Conservation (phyloP, 78 protist species). For the Paulinella micropora region DNA sequence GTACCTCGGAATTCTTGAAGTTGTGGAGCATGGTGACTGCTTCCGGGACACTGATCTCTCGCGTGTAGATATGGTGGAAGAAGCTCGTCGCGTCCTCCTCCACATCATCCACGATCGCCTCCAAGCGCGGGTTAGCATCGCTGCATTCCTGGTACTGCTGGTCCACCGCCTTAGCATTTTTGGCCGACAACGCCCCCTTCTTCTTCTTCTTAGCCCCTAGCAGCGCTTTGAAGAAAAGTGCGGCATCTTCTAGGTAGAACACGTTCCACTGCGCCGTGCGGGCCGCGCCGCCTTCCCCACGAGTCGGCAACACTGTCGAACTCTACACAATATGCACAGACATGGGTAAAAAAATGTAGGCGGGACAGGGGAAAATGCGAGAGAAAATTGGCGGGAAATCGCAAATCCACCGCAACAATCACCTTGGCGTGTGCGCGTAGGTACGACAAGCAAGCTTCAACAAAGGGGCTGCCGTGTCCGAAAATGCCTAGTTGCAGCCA, state of each 20-base stretch:
- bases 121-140: too few relatives aligned
- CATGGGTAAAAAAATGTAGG: too few relatives aligned
- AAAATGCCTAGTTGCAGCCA: conserved; percentile 47
- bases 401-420: too few relatives aligned
- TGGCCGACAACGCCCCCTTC: too few relatives aligned
- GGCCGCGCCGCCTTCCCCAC: not conserved
- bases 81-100: conserved; percentile 61
- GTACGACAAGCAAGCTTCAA: not conserved
- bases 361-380: too few relatives aligned
- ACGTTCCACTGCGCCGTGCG: not conserved
- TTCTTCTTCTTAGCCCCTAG: too few relatives aligned
- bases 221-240: not conserved
- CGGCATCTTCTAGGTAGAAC: not conserved
- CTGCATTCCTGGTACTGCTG: too few relatives aligned
- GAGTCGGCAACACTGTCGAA: not conserved
- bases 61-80: conserved; percentile 54
- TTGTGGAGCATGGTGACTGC: conserved; percentile 20
- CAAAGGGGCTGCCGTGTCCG: not conserved
- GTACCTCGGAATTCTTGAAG: conserved; percentile 36
- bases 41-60: conserved; percentile 22
- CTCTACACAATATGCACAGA: too few relatives aligned
- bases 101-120: too few relatives aligned
- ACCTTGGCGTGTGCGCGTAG: not conserved
- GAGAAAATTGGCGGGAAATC: too few relatives aligned
- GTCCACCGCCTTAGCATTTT: too few relatives aligned